Base-by-base conservation (phyloP, 1,284 basidiomycete species). In the Cutaneotrichosporon mucoides region DNA sequence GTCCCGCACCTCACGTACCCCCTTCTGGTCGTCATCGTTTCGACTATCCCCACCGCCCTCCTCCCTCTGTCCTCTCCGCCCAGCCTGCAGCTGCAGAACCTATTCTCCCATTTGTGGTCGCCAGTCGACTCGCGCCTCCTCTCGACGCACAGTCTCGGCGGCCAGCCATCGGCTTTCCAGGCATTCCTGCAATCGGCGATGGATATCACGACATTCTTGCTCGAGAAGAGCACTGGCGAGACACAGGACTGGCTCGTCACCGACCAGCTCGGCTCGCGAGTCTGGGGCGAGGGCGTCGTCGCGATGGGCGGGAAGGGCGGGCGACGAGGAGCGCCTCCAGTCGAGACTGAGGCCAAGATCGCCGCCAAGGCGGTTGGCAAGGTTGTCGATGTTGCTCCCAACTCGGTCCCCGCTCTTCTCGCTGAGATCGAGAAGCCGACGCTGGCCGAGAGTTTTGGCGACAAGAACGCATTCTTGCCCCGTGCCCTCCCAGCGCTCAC, bases 371-470 rank as follows among this genome's bases (percentile, higher is more conserved):
- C 65, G 0, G 60, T 71, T 1, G 59, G 56, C 1, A 63, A 68
- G 36, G 13, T 71, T 6, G 50, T 55, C 1, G 57, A 54, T 8
- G 53, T 65, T 33, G 57, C 86, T 36, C 6, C 45, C 1, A 89
- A 92, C 68, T 82, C 94, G 36, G 80, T 93, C 64, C 81, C 82
- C 35, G 86, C 90, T 65, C 87, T 93, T 77, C 88, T 93, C 73
- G 56, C 54, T 2, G 58, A 67, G 38, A 49, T 70, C 74, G 80
- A 7, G 81, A 88, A 57, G 89, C 91, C 80, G 83, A 90, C 79
- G 85, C 86, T 65, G 78, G 89, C 61, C 10, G 56, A 56, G 3
- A 42, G 37, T 16, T 40, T 51, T 9, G 38, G 37, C 37, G 60
- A 59, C 41, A 66, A 68, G 57, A 55, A 62, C n/a, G 49, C 63